Evolutionary conservation across 306 rosid genomes (phyloP).

Genomic region (Ormosia semicastrata): DNA sequence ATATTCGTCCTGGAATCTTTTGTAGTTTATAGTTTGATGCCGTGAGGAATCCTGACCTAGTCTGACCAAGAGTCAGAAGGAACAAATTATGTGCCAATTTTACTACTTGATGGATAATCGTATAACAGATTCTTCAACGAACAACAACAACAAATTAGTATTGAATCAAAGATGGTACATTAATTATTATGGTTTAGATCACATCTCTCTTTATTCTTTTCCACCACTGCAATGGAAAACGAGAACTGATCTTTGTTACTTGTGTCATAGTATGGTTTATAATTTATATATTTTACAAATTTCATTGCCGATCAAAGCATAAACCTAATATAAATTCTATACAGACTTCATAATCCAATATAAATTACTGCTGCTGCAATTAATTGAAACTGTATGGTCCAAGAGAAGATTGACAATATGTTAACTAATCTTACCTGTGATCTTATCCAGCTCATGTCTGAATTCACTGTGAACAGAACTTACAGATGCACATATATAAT

Average conservation of each 20-base stretch:
- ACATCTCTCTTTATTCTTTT: neutral
- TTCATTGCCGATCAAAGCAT: neutral
- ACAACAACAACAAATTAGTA: neutral
- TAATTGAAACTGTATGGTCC: neutral
- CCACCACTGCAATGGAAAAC: neutral
- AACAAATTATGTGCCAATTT: conserved; percentile 10
- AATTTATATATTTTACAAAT: neutral
- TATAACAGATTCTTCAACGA: conserved; percentile 13
- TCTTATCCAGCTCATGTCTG: neutral
- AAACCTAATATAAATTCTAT: neutral
- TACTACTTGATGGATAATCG: neutral
- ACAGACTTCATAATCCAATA: neutral
- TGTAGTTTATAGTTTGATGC: conserved; percentile 20
- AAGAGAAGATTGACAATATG: neutral
- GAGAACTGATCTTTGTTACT: neutral
- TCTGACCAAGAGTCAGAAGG: conserved; percentile 22
- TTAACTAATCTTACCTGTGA: neutral
- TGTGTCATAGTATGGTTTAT: neutral
- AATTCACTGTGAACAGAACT: conserved; percentile 10
- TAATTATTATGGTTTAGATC: neutral
- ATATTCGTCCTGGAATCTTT: conserved; percentile 38
- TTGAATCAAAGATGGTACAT: neutral
- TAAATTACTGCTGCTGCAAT: neutral
- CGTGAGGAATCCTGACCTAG: conserved; percentile 18
- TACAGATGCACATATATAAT: neutral